Percentiles rank a stretch among this genome's conserved stretches.
Conservation (phyloP, 2,329 filamentous ascomycete species). For the Penicillium sp. region DNA sequence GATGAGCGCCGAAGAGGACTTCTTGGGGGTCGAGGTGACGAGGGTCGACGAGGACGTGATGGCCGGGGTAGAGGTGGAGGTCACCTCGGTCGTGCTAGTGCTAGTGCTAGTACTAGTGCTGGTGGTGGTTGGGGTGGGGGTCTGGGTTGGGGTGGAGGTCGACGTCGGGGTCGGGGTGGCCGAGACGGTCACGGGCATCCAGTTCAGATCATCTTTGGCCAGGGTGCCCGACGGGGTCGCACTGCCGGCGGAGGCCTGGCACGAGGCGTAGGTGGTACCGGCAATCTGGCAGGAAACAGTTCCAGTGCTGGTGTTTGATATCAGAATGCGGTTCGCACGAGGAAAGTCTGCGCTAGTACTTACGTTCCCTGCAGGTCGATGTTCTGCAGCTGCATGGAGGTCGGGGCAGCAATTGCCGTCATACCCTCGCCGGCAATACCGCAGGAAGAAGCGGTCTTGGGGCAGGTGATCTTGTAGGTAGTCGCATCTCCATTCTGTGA, state of each 20-base stretch:
- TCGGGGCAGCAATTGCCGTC: constrained; percentile 26
- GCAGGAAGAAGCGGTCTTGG: constrained; percentile 15
- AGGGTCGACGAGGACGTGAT: constrained; percentile 8
- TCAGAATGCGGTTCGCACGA: neutral
- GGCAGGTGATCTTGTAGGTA: constrained; percentile 27
- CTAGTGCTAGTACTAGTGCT: constrained; percentile 9
- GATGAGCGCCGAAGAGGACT: constrained; percentile 16
- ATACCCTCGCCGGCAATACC: constrained; percentile 24
- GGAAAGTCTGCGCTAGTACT: constrained; percentile 3
- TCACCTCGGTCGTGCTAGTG: neutral
- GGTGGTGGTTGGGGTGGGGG: constrained; percentile 5
- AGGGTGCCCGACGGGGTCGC: constrained; percentile 20
- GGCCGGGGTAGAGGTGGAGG: constrained; percentile 12
- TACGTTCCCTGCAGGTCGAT: constrained; percentile 20
- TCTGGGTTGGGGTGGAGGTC: constrained; percentile 18
- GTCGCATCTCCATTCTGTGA: constrained; percentile 23
- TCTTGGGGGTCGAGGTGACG: constrained; percentile 14
- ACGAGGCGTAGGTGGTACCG: constrained; percentile 30
- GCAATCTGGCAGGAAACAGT: constrained; percentile 28
- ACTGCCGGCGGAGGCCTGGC: constrained; percentile 20
- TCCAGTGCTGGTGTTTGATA: constrained; percentile 12
- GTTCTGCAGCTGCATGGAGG: constrained; percentile 20
- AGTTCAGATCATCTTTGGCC: constrained; percentile 19
- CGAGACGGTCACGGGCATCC: constrained; percentile 30
- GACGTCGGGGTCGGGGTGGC: constrained; percentile 23